Base-by-base conservation (phyloP, 2,329 filamentous ascomycete genomes). In the Pseudocercospora fijiensis region DNA sequence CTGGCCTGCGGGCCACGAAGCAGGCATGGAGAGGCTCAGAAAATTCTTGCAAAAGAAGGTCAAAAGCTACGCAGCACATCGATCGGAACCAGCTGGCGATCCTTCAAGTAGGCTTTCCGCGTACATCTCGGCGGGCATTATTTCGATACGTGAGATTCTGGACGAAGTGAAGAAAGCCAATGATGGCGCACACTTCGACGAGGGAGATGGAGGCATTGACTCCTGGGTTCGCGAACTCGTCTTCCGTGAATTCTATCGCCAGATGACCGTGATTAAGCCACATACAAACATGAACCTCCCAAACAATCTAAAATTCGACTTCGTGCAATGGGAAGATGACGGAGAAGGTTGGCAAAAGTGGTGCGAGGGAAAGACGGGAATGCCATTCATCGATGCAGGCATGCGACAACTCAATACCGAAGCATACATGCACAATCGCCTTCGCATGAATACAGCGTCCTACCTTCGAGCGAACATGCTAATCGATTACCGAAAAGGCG, bases 391-490 rank as follows among this genome's bases (percentile, higher is more conserved):
- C 6, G 82, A 84, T 65, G 81, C 82, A 0, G 81, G 81, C 0
- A 84, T 84, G 81, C 71, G 82, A 2, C 81, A 84, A 61, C 71
- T 84, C 49, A 80, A 80, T 47, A 65, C 73, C 0, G 81, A 83
- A 41, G 80, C 76, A 1, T 84, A 81, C 64, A 83, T 84, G 81
- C 81, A 84, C 65, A 84, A 84, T 61, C 77, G 82, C 0, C 71
- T 81, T 10, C 77, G 82, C 30, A 84, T 84, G 81, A 83, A 83
- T 56, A 78, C 80, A 0, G 76, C 76, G 0, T 78, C 74, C 4
- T 84, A 83, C 64, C 71, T 84, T 7, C 78, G 79, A 43, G 81
- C 77, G 51, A 83, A 84, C 59, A 61, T 84, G 9, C 74, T 84
- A 1, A 73, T 84, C 58, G 80, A 84, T 65, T 84, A 82, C 62